Base-by-base conservation (phyloP, 1,284 basidiomycete genomes). In the Cutaneotrichosporon dermatis region DNA sequence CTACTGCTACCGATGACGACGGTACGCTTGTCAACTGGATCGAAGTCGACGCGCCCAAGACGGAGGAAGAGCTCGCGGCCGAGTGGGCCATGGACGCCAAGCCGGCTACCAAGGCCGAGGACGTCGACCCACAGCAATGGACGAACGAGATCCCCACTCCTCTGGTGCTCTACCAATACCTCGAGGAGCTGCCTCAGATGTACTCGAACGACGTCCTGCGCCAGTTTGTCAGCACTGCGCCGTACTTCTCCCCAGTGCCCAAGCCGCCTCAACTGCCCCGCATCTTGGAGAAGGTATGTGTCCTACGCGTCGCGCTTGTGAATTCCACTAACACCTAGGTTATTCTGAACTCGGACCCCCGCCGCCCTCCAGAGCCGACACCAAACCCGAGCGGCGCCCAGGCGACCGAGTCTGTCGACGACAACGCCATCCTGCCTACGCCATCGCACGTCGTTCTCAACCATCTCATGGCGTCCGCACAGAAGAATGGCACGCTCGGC, bases 1-100 rank as follows among this genome's bases (percentile, higher is more conserved):
- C 92, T 6, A 90, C 90, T 1, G 92, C 94, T 1, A 92, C 93
- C 37, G 94, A 98, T 74, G 91, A 93, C 68, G 90, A 96, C 70
- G 95, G 96, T 37, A 90, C 89, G 39, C 81, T 99, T 54, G 92
- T 96, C 66, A 99, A 99, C 80, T 98, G 96, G 76, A 86, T 97
- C 60, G 86, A 88, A 63, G 78, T 79, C 6, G 75, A 77, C 56
- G 61, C 71, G 16, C 66, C 70, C 16, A 73, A 72, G 63, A 73
- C 70, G 25, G 75, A 75, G 42, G 72, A 76, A 51, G 76, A 77
- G 65, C 58, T 71, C 7, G 72, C 72, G 57, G 71, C 74, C 11
- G 76, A 77, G 52, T 78, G 77, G 77, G 74, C 67, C 11, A 67
- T 72, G 65, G 74, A 73, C 59, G 57, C 69, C 4, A 67, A 71